These are phyloP conservation scores for Monilinia polystroma DNA, from an alignment of 2,329 filamentous ascomycete species.

Conservation along the genomic window DNA sequence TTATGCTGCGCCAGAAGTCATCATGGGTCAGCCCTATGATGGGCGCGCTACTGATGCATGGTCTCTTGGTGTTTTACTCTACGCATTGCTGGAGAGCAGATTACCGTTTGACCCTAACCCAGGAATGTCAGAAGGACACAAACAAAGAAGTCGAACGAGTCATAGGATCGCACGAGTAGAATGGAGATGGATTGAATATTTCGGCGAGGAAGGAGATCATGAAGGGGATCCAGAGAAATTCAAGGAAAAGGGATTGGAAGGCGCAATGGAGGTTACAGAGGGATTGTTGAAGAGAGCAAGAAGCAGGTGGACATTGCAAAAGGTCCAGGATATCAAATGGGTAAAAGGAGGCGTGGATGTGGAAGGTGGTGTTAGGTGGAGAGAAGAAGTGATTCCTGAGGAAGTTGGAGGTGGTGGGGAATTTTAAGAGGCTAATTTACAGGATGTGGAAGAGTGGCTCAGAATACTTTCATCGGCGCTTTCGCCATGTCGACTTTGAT, in stretches of 20 bases:
- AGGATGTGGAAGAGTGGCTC: neutral
- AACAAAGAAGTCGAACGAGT: conserved; percentile 77
- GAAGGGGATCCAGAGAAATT: conserved; percentile 63
- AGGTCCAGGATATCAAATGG: conserved; percentile 73
- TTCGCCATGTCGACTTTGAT: neutral
- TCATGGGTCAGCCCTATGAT: conserved; percentile 93
- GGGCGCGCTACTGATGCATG: conserved; percentile 90
- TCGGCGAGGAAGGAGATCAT: conserved; percentile 82
- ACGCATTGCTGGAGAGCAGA: conserved; percentile 88
- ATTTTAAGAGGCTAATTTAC: neutral
- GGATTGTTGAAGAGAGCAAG: conserved; percentile 79
- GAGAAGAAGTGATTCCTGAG: conserved; percentile 48
- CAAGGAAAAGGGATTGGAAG: conserved; percentile 63
- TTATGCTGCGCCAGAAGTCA: conserved; percentile 93
- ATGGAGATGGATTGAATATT: conserved; percentile 91
- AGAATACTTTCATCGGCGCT: neutral
- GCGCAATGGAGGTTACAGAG: conserved; percentile 79
- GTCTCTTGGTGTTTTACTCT: conserved; percentile 90
- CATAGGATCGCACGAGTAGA: conserved; percentile 95
- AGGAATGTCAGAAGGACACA: conserved; percentile 71
- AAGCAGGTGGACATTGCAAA: conserved; percentile 71
- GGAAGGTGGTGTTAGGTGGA: conserved; percentile 58
- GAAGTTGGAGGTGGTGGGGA: conserved; percentile 27
- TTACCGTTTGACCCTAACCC: conserved; percentile 90
- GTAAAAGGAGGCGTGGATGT: conserved; percentile 71